Conservation (phyloP, 805 yeast species). For the Gaillardinia entomophila region DNA sequence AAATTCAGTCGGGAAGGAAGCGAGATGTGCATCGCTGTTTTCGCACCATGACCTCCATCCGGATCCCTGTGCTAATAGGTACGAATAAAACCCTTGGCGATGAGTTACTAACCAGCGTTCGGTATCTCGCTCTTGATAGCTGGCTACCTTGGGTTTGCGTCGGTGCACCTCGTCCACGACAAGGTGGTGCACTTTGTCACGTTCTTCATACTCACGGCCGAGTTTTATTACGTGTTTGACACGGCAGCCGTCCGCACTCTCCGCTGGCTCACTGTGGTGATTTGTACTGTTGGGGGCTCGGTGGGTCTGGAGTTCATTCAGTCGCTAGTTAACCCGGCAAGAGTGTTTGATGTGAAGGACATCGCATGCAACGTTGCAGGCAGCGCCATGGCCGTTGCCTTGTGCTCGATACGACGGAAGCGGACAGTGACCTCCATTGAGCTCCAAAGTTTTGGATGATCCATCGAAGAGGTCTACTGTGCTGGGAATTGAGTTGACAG, state of each 20-base stretch:
- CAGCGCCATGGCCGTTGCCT: constrained; percentile 15
- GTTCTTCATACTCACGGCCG: constrained; percentile 41
- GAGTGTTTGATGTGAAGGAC: constrained; percentile 47
- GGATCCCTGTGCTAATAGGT: constrained; percentile 16
- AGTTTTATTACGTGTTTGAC: constrained; percentile 43
- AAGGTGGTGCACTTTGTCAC: constrained; percentile 45
- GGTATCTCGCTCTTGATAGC: constrained; percentile 20
- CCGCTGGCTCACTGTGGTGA: constrained; percentile 21
- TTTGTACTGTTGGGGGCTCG: constrained; percentile 44
- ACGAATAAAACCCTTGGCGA: no score
- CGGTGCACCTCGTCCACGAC: constrained; percentile 42
- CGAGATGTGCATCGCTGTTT: no score
- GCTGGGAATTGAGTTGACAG: no score
- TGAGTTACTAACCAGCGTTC: constrained; percentile 21
- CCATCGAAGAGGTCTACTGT: no score
- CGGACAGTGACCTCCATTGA: no score
- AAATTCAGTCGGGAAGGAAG: no score
- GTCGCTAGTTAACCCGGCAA: constrained; percentile 35
- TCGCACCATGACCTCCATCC: constrained; percentile 12
- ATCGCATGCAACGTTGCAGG: constrained; percentile 33
- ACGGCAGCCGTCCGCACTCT: constrained; percentile 6
- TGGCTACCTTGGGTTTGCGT: constrained; percentile 48
- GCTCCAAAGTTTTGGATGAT: no score
- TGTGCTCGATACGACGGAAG: no score
- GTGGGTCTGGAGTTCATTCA: constrained; percentile 50